Base-by-base conservation (phyloP, 148 eudicot genomes). In the Chenopodium berlandieri region DNA sequence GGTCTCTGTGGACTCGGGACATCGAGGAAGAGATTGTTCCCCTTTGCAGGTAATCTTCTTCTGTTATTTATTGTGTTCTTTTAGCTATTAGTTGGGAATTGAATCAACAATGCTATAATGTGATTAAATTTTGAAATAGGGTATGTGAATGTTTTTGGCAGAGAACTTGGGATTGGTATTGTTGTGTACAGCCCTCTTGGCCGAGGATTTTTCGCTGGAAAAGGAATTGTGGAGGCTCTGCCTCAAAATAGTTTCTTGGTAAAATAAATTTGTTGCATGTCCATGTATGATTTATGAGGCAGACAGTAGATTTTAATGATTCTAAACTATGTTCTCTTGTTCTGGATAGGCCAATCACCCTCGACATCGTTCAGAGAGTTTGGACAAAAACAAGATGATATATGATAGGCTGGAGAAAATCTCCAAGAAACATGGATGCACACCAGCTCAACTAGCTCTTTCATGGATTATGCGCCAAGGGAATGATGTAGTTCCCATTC, bases 1-100 rank as follows among this genome's bases (percentile, higher is more conserved):
- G 90, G 85, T 92, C 92, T 11, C 85, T 92, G 47, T 85, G 93
- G 88, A 82, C 90, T 74, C 92, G 94, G 31, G 94, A 91, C 82
- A 86, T 87, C 48, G 94, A 92, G 60, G 89, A 86, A 37, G 90
- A 89, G 37, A 83, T 92, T 25, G 84, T 92, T 76, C 92, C 92
- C 1, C 73, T 91, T 77, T 92, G 97, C 92, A 87, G 97, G 97
- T 87, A 82, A 50, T 20, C 74, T 62, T 16, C 8, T 22, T 31
- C 22, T 20, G 7, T 6, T 56, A 6, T 40, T 5, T 40, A 30
- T 25, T 34, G 10, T 32, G 32, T 54, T 14, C 9, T 54, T 2
- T 72, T 7, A 40, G 7, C 30, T 27, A 27, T 27, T 66, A 20
- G 71, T 66, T 30, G 31, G 11, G n/a, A 31, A 52, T 34, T 69